These are phyloP conservation scores for Phytophthora pisi DNA, from an alignment of 352 stramenopile species.

Conservation along the genomic window DNA sequence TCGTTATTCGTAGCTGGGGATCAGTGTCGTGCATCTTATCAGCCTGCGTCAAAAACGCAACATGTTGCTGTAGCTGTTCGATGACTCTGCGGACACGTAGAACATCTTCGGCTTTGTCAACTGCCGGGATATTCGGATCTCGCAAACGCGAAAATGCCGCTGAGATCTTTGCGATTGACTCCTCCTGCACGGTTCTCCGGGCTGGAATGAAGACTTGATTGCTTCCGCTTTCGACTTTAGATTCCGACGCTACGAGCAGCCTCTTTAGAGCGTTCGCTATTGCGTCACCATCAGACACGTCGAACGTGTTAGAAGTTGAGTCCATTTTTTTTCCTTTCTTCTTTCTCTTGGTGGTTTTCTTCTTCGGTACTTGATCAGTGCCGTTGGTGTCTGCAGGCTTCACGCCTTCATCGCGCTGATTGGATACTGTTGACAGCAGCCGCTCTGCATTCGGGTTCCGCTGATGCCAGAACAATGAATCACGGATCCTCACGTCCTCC, in stretches of 20 bases:
- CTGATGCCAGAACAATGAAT: not conserved
- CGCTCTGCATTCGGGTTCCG: not conserved
- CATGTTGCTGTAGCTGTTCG: not conserved
- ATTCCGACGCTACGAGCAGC: not conserved
- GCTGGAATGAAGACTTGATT: not conserved
- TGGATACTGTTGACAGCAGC: not conserved
- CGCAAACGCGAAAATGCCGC: not conserved
- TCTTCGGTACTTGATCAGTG: not conserved
- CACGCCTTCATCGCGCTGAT: not conserved
- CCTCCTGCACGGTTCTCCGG: not conserved
- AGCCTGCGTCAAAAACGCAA: not conserved
- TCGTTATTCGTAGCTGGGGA: not conserved
- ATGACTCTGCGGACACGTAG: not conserved
- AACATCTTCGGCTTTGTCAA: not conserved
- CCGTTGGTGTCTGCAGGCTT: not conserved
- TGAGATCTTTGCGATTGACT: not conserved
- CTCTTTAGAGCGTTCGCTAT: not conserved
- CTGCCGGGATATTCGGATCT: not conserved
- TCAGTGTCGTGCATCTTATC: not conserved
- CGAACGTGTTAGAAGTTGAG: no score
- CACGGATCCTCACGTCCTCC: not conserved
- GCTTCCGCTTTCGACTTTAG: not conserved
- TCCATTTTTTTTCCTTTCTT: not conserved
- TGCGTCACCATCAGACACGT: no score
- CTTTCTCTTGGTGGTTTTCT: not conserved